Evolutionary conservation across 78 protist species (phyloP).

Genomic region (Mastigamoeba balamuthi): DNA sequence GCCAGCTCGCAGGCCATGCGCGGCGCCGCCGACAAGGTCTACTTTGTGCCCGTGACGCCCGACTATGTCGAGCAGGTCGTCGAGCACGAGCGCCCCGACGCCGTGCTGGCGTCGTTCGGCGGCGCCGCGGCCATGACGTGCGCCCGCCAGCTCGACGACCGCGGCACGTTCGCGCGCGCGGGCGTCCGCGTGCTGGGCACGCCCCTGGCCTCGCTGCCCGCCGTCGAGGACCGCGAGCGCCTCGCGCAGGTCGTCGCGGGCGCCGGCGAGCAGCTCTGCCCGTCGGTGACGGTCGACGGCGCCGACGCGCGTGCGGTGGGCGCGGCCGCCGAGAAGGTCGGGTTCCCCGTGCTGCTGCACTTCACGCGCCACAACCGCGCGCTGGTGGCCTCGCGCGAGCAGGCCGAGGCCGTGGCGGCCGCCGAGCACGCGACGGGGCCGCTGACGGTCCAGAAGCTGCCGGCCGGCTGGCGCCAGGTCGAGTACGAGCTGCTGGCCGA

Average conservation of each 20-base stretch:
- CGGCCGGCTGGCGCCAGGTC: constrained; percentile 95
- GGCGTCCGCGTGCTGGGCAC: constrained; percentile 87
- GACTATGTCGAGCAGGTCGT: constrained; percentile 74
- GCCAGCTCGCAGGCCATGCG: constrained; percentile 91
- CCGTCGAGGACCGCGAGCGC: constrained; percentile 91
- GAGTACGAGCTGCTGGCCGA: constrained; percentile 98
- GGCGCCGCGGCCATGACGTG: constrained; percentile 96
- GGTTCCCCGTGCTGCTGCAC: too few species aligned
- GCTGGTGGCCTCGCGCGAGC: too few species aligned
- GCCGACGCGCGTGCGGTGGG: too few species aligned
- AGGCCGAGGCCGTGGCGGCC: too few species aligned
- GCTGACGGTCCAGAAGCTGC: constrained; percentile 79
- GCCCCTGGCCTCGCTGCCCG: constrained; percentile 61
- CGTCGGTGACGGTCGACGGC: constrained; percentile 44
- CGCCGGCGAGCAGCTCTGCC: constrained; percentile 75
- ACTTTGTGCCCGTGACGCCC: constrained; percentile 89
- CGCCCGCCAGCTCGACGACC: constrained; percentile 72
- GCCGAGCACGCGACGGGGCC: constrained; percentile 73
- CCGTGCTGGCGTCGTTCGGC: constrained; percentile 87
- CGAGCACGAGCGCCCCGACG: constrained; percentile 86
- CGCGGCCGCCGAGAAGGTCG: constrained; percentile 31
- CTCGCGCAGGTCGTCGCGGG: constrained; percentile 66
- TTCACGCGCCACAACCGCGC: too few species aligned
- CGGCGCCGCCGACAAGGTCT: constrained; percentile 87
- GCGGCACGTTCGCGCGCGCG: constrained; percentile 44